Evolutionary conservation across 2,329 filamentous ascomycete species (phyloP), one percentile per base, ranked within the genome.

Genomic region (Penicillium sp.): DNA sequence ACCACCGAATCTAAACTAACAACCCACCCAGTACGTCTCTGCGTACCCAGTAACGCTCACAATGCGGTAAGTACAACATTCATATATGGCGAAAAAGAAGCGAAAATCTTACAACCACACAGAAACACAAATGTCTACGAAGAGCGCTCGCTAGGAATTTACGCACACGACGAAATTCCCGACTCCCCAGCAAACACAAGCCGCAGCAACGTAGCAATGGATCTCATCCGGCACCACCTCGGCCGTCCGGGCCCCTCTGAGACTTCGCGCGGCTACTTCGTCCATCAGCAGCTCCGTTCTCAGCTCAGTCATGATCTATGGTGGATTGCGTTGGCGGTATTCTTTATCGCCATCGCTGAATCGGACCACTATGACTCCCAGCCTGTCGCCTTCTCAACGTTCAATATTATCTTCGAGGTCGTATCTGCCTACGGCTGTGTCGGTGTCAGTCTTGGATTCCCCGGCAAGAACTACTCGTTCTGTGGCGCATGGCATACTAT

Each of bases 111-210:
- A 59, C 39, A 39, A 18, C 4, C 8, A 4, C 30, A 26, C 23
- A 81, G 86, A 27, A 84, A 86, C 66, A 87, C 85, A 36, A 89
- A 89, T 64, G 83, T 88, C 29, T 90, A 90, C 65, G 86, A 89
- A 66, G 86, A 90, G 63, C 78, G 84, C 7, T 85, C 83, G 0
- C 74, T 89, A 1, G 85, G 85, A 0, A 70, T 73, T 26, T 73
- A 71, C 52, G 69, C 70, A 35, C 64, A 71, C 10, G 71, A 76
- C 41, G 56, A 66, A 38, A 45, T 53, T 6, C 44, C 56, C 18
- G 58, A 63, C 11, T 59, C 60, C 7, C 56, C 58, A 19, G 53
- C 60, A 16, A 57, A 56, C 10, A 62, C 58, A 19, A 53, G 51
- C n/a, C 58, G 60, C 27, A 59, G 57, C 16, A 66, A 62, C 47